Conservation (phyloP, 2,329 filamentous ascomycete species). For the Xylaria sp. region DNA sequence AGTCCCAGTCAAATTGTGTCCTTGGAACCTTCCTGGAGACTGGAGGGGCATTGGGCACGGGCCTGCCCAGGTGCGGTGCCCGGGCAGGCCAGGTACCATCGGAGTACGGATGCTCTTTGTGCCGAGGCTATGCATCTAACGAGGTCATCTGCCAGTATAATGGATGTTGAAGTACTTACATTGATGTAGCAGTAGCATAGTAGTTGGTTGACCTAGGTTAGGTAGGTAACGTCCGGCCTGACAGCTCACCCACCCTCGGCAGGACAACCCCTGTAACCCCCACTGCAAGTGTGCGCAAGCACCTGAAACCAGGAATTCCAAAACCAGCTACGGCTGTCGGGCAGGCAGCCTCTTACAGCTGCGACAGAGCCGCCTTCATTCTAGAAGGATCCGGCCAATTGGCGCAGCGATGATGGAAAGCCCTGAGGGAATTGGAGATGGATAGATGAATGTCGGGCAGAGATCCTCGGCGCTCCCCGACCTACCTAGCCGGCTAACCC, state of each 20-base stretch:
- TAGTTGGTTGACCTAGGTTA: too few relatives aligned
- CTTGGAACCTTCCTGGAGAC: conserved; percentile 9
- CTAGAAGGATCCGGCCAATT: neutral
- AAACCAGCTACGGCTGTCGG: too few relatives aligned
- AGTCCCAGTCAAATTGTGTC: conserved; percentile 27
- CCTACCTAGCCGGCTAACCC: conserved; percentile 5
- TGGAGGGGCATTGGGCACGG: conserved; percentile 17
- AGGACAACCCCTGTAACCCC: too few relatives aligned
- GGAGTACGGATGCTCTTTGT: neutral
- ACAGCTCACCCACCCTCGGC: too few relatives aligned
- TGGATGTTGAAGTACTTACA: too few relatives aligned
- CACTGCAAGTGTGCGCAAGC: too few relatives aligned
- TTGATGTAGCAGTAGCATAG: too few relatives aligned
- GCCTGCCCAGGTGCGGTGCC: too few relatives aligned
- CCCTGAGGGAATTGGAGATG: too few relatives aligned
- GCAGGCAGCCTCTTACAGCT: neutral
- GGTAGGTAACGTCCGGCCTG: too few relatives aligned
- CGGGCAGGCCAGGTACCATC: neutral
- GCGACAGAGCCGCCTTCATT: too few relatives aligned
- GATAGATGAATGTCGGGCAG: conserved; percentile 2
- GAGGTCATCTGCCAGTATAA: too few relatives aligned
- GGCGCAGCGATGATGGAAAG: neutral
- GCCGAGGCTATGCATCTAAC: neutral
- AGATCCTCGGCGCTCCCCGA: conserved; percentile 8
- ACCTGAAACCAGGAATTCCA: neutral